Conservation (phyloP, 2,329 filamentous ascomycete species). For the Paraphaeosphaeria sporulosa region DNA sequence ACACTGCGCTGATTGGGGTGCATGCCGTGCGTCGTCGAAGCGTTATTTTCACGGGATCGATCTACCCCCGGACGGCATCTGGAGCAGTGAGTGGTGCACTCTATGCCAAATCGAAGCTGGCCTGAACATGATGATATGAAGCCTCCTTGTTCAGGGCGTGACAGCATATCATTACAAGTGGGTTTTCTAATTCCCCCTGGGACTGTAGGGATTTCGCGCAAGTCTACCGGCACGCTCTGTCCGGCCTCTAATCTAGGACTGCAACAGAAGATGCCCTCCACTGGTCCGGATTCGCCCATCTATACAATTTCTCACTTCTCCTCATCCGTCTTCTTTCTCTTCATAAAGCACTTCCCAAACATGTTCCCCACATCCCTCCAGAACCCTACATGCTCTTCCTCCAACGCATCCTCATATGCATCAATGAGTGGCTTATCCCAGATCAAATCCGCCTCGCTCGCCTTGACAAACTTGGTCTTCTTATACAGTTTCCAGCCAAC, state of each 20-base stretch:
- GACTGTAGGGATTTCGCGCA: background rate
- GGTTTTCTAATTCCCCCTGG: no score
- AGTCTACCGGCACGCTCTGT: background rate
- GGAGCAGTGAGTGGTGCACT: no score
- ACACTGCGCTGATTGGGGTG: background rate
- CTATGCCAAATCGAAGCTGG: background rate
- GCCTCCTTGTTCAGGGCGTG: no score
- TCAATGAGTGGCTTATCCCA: conserved; percentile 55
- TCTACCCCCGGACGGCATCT: no score
- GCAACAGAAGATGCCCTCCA: no score
- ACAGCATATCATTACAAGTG: background rate
- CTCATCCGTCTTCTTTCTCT: conserved; percentile 18
- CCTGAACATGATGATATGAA: no score
- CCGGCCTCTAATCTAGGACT: no score
- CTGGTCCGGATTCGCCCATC: no score
- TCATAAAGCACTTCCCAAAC: conserved; percentile 20
- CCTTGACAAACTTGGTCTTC: conserved; percentile 60
- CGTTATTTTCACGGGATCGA: no score
- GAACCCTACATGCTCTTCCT: conserved; percentile 30
- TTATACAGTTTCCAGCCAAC: conserved; percentile 70
- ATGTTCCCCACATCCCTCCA: conserved; percentile 38
- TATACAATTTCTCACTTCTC: conserved; percentile 6
- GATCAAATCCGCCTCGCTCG: conserved; percentile 51
- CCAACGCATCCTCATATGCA: conserved; percentile 38
- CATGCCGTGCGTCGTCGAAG: no score